These are phyloP conservation scores for Angophora floribunda DNA, from an alignment of 345 rosid species.

Conservation along the genomic window DNA sequence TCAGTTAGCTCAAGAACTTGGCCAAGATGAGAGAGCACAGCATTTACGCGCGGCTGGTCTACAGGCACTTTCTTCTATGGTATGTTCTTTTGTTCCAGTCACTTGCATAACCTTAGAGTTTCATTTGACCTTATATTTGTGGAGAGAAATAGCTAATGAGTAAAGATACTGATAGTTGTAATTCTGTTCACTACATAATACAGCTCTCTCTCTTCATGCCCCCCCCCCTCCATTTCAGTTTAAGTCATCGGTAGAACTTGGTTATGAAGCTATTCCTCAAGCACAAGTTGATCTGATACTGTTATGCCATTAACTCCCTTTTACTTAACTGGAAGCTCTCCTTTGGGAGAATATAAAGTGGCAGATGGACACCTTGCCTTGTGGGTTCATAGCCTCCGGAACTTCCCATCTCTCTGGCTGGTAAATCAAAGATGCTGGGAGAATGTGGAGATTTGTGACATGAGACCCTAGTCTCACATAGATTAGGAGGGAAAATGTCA, in stretches of 20 bases:
- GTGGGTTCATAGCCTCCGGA: neutral
- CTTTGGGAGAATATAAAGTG: neutral
- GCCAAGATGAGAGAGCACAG: slow-evolving; percentile 55
- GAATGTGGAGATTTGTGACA: neutral
- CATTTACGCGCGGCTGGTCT: slow-evolving; percentile 62
- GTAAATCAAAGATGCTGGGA: neutral
- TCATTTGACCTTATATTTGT: neutral
- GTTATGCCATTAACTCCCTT: neutral
- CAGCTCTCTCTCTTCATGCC: neutral
- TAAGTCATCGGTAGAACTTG: neutral
- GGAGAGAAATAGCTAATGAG: neutral
- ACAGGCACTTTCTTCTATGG: slow-evolving; percentile 93
- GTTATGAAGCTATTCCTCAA: neutral
- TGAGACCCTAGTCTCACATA: neutral
- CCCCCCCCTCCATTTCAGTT: neutral
- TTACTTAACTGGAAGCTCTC: neutral
- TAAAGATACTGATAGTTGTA: neutral
- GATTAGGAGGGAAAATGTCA: neutral
- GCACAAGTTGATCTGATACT: neutral
- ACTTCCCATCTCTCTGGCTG: neutral
- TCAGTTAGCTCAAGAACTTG: slow-evolving; percentile 70
- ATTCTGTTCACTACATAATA: neutral
- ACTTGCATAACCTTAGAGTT: neutral
- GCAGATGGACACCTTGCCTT: neutral
- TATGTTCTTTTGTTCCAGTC: slow-evolving; percentile 11